phyloP scores from a whole-genome alignment of 2,329 filamentous ascomycete species.

The Clarireedia hainanense region DNA sequence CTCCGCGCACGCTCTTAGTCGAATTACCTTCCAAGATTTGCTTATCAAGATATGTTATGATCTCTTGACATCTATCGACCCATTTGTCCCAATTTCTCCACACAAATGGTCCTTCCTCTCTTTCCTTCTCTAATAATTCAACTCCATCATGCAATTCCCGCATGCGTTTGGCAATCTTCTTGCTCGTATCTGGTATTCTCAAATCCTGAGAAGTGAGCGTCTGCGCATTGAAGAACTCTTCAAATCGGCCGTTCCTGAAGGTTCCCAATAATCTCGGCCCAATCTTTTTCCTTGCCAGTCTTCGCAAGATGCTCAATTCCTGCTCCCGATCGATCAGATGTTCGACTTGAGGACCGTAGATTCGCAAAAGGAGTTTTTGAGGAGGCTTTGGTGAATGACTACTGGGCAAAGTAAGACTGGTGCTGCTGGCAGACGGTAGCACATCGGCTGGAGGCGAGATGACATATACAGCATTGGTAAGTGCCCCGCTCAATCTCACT shows the following conservation, averaged over 20 bases:
- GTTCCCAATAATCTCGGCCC: constrained; percentile 86
- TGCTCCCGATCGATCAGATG: constrained; percentile 91
- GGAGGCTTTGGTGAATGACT: constrained; percentile 22
- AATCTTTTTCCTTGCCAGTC: constrained; percentile 85
- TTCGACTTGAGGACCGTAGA: constrained; percentile 92
- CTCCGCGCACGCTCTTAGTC: constrained; percentile 25
- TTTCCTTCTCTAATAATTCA: constrained; percentile 72
- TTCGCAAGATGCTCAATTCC: constrained; percentile 77
- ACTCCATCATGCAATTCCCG: constrained; percentile 91
- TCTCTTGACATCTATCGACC: constrained; percentile 48
- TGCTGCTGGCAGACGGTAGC: constrained; percentile 23
- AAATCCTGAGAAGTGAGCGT: constrained; percentile 72
- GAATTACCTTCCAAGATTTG: constrained; percentile 40
- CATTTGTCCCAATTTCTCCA: constrained; percentile 85
- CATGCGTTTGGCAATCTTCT: constrained; percentile 95
- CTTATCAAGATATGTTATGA: constrained; percentile 44
- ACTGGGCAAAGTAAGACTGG: constrained; percentile 33
- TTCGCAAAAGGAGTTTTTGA: constrained; percentile 72
- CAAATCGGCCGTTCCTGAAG: constrained; percentile 90
- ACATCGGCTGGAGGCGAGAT: constrained; percentile 71
- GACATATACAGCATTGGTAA: constrained; percentile 96
- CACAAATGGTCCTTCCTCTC: constrained; percentile 69
- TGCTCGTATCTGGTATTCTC: constrained; percentile 73
- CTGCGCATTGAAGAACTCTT: constrained; percentile 83
- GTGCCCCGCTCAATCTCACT: constrained; percentile 74